Base-by-base conservation (phyloP, 768 basidiomycete genomes). In the Phanerochaete sordida region DNA sequence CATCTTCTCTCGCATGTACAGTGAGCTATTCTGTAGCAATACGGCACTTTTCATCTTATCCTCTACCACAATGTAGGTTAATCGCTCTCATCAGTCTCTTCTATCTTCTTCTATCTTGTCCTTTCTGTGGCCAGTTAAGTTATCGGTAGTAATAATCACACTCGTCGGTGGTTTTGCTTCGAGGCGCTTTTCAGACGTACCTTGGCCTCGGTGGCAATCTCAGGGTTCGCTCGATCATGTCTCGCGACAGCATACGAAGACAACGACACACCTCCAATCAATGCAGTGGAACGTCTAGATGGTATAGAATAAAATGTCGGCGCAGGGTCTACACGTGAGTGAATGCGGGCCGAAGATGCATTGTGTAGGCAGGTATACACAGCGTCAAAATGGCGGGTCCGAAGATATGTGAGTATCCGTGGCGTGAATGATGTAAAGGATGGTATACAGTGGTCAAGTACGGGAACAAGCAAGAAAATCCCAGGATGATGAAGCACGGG, bases 401-500 rank as follows among this genome's bases (percentile, higher is more conserved):
- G 39, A 43, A 43, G 39, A 43, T 43, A 43, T 43, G 39, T 43
- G 19, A 43, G 39, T 19, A 43, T 43, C 39, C 39, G 19, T 11
- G 39, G 39, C 39, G 39, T 43, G 7, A 16, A 19, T n/a, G n/a
- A 19, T 43, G 39, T 11, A 43, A 43, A n/a, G n/a, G 24, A 35
- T 54, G 53, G 53, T 54, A 54, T 54, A 54, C 53, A 48, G 47
- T 48, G 23, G 47, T 26, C 47, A 48, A 26, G 9, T 9, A 11
- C 4, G 7, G 39, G 11, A 35, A 19, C 19, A 43, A 43, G 39
- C 39, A 43, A 28, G 9, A 26, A 24, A 23, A 48, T 48, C 47
- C 47, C 23, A 48, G 6, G 13, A 48, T 48, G 47, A 48, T 48
- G 47, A 48, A 48, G 47, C 47, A 48, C 47, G 24, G 47, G 39